A percentile compares a stretch with the other conserved stretches of the same genome.
Conservation (phyloP, 1,284 basidiomycete genomes). For the Xanthoconium separans region DNA sequence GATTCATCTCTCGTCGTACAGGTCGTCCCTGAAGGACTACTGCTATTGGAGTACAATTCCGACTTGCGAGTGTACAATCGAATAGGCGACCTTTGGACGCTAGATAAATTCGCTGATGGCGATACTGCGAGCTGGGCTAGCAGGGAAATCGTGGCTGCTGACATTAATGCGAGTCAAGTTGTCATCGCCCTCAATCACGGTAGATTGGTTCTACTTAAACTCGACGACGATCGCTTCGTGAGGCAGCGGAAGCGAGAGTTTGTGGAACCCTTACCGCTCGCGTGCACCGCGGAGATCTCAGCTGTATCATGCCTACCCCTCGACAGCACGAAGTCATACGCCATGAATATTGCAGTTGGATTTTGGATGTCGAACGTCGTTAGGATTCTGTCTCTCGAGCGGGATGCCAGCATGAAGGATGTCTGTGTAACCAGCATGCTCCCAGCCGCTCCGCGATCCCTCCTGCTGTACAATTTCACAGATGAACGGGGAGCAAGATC, state of each 20-base stretch:
- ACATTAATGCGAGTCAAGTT: conserved; percentile 64
- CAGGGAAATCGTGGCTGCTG: conserved; percentile 63
- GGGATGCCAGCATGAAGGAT: conserved; percentile 22
- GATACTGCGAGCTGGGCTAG: conserved; percentile 21
- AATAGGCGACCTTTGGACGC: conserved; percentile 36
- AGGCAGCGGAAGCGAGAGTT: conserved; percentile 28
- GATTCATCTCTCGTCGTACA: conserved; percentile 66
- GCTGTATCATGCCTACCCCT: conserved; percentile 61
- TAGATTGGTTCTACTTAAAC: conserved; percentile 50
- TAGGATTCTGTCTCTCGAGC: conserved; percentile 52
- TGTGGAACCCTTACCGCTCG: conserved; percentile 17
- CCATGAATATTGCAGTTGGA: conserved; percentile 57
- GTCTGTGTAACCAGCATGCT: conserved; percentile 46
- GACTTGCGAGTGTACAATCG: conserved; percentile 33
- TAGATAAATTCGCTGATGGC: conserved; percentile 27
- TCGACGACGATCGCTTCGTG: conserved; percentile 43
- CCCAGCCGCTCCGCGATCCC: conserved; percentile 64
- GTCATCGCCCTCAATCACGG: conserved; percentile 65
- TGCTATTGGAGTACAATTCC: conserved; percentile 53
- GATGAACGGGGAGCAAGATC: conserved; percentile 34
- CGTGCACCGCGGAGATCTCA: conserved; percentile 51
- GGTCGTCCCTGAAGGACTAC: conserved; percentile 60
- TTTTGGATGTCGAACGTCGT: conserved; percentile 78
- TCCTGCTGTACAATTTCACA: conserved; percentile 70
- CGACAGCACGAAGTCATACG: conserved; percentile 45